Base-by-base conservation (phyloP, 768 basidiomycete species). In the Rhizopogon vulgaris region DNA sequence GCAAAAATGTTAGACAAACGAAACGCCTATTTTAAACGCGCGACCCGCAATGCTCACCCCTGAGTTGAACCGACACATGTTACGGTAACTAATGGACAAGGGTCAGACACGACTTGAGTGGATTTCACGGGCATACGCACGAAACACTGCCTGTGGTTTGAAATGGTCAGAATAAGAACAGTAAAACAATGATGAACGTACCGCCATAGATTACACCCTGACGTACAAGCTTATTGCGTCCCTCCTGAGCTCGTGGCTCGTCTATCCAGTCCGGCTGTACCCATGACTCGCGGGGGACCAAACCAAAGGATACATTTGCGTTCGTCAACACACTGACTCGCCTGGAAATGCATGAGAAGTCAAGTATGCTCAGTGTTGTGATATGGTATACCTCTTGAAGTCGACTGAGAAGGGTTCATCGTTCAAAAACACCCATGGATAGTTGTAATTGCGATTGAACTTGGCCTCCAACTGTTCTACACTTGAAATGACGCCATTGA, bases 1-100 rank as follows among this genome's bases (percentile, higher is more conserved):
- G 45, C 6, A 28, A 28, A 46, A 18, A 49, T 51, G 37, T 62
- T 36, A 59, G 52, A 42, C 10, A 41, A 52, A 17, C 25, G 32
- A 3, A 32, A 25, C 15, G 40, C 6, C 15, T 14, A 2, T 12
- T 37, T 34, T 10, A 39, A 39, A n/a, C 38, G 14, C 14, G 12
- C 28, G 3, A 30, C 12, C 7, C 12, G 12, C 34, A 28, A 9
- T 25, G 64, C 78, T 54, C 56, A 83, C 82, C 2, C 82, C 85
- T 1, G 83, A 85, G 64, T 86, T 84, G 68, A 79, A 88, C 36
- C 85, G 74, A 63, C 86, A 87, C 86, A 88, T 87, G 51, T 86
- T 84, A n/a, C 84, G 76, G 58, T 88, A 86, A n/a, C 72, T 77
- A 34, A 32, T 22, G 10, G 41, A 27, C 14, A 9, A 37, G 38